Conservation (phyloP, 352 stramenopile species). For the Plasmopara halstedii region DNA sequence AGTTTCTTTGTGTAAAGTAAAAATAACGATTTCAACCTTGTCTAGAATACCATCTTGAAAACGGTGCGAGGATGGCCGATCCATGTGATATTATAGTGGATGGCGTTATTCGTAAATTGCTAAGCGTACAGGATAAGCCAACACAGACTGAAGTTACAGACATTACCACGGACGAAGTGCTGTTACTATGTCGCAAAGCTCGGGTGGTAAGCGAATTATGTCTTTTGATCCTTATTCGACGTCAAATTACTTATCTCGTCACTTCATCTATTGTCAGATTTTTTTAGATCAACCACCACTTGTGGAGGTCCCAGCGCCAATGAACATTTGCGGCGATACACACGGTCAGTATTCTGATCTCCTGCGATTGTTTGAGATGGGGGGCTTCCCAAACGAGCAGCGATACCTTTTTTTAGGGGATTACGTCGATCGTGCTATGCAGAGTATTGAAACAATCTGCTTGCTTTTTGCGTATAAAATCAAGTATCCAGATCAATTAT, state of each 20-base stretch:
- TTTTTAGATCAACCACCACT: slow-evolving; percentile 93
- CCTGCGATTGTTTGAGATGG: slow-evolving; percentile 93
- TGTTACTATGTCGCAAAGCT: slow-evolving; percentile 69
- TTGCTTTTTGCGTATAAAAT: slow-evolving; percentile 98
- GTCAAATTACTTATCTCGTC: not conserved
- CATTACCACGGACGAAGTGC: slow-evolving; percentile 69
- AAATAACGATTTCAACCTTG: too few species aligned
- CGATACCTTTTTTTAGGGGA: slow-evolving; percentile 77
- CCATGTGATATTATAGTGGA: slow-evolving; percentile 52
- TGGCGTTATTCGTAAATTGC: slow-evolving; percentile 64
- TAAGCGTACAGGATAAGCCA: slow-evolving; percentile 66
- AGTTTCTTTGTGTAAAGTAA: too few species aligned
- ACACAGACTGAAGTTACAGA: slow-evolving; percentile 73
- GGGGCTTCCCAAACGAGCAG: slow-evolving; percentile 83
- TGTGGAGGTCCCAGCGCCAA: slow-evolving; percentile 90
- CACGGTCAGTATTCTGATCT: slow-evolving; percentile 99
- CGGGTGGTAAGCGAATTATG: slow-evolving; percentile 34
- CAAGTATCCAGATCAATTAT: slow-evolving; percentile 98
- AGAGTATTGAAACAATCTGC: slow-evolving; percentile 97
- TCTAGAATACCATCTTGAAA: too few species aligned
- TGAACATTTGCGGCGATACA: slow-evolving; percentile 97
- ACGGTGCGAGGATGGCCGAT: slow-evolving; percentile 43
- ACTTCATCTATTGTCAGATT: slow-evolving; percentile 26
- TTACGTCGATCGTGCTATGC: slow-evolving; percentile 93
- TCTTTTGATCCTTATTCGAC: not conserved